phyloP scores from a whole-genome alignment of 75 land plant species.

The Azolla pinnata region DNA sequence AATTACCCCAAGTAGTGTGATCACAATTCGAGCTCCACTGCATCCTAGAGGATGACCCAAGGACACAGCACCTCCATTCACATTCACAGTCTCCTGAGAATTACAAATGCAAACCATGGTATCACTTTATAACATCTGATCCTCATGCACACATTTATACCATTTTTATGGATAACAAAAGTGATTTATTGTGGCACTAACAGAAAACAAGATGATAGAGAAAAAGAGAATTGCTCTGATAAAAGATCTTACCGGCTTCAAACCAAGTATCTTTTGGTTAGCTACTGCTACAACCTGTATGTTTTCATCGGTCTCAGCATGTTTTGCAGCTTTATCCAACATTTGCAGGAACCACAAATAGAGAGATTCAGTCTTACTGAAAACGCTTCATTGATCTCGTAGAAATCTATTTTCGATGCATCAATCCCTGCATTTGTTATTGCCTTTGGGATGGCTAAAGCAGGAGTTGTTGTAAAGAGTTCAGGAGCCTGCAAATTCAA shows the following conservation, averaged over 20 bases:
- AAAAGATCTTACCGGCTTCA: constrained; percentile 36
- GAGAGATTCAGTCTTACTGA: constrained; percentile 32
- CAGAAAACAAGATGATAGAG: background rate
- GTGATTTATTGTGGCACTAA: too few species aligned
- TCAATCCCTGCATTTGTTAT: constrained; percentile 74
- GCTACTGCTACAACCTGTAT: constrained; percentile 86
- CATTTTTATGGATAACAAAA: too few species aligned
- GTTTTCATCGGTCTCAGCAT: constrained; percentile 1
- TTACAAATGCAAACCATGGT: too few species aligned
- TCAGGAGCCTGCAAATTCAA: constrained; percentile 91
- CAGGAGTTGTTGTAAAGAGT: constrained; percentile 78
- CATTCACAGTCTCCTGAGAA: constrained; percentile 71
- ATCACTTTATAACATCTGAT: too few species aligned
- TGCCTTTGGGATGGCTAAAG: constrained; percentile 94
- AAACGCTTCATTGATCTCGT: constrained; percentile 90
- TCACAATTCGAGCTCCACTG: constrained; percentile 90
- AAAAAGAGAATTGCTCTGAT: background rate
- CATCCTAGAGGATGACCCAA: constrained; percentile 97
- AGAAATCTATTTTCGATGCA: constrained; percentile 70
- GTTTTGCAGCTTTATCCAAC: background rate
- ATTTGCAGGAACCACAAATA: background rate
- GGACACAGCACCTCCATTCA: constrained; percentile 90
- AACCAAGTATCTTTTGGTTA: constrained; percentile 73
- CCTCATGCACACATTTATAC: too few species aligned
- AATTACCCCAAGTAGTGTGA: constrained; percentile 89